phyloP scores from a whole-genome alignment of 2,329 filamentous ascomycete genomes.

The Xylaria sp. region DNA sequence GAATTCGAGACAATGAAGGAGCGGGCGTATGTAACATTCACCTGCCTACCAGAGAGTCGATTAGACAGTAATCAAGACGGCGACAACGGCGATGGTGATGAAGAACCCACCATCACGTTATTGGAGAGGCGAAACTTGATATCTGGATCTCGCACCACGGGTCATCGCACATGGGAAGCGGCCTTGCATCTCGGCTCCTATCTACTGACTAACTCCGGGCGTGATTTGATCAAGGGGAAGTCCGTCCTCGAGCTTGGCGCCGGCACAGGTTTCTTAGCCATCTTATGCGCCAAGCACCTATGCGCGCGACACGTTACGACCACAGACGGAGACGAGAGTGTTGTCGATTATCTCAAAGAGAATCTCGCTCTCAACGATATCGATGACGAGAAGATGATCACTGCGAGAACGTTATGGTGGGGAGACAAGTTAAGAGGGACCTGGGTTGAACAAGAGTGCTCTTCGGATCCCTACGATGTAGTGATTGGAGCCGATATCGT shows the following conservation, averaged over 20 bases:
- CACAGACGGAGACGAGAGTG: slow-evolving; percentile 70
- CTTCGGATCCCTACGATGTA: slow-evolving; percentile 44
- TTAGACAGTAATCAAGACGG: neutral
- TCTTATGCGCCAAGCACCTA: slow-evolving; percentile 70
- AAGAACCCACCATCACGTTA: slow-evolving; percentile 59
- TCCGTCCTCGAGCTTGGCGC: slow-evolving; percentile 72
- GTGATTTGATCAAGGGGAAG: slow-evolving; percentile 59
- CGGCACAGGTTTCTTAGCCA: slow-evolving; percentile 72
- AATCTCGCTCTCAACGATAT: slow-evolving; percentile 63
- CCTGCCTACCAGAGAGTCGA: slow-evolving; percentile 48
- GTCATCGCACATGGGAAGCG: slow-evolving; percentile 76
- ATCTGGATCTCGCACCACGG: slow-evolving; percentile 69
- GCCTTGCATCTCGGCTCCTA: slow-evolving; percentile 72
- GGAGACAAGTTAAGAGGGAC: slow-evolving; percentile 41
- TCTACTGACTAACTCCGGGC: slow-evolving; percentile 59
- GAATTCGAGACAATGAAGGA: slow-evolving; percentile 60
- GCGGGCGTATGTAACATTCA: slow-evolving; percentile 71
- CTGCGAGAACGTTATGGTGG: slow-evolving; percentile 52
- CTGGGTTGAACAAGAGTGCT: slow-evolving; percentile 45
- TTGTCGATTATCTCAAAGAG: slow-evolving; percentile 62
- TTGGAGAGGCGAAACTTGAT: slow-evolving; percentile 65
- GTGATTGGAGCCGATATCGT: slow-evolving; percentile 50
- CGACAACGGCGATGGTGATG: slow-evolving; percentile 32
- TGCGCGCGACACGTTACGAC: slow-evolving; percentile 63
- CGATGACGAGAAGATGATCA: slow-evolving; percentile 43